Evolutionary conservation across 2,329 filamentous ascomycete genomes (phyloP), one percentile per base, ranked within the genome.

Genomic region (Eurotiales sp.): DNA sequence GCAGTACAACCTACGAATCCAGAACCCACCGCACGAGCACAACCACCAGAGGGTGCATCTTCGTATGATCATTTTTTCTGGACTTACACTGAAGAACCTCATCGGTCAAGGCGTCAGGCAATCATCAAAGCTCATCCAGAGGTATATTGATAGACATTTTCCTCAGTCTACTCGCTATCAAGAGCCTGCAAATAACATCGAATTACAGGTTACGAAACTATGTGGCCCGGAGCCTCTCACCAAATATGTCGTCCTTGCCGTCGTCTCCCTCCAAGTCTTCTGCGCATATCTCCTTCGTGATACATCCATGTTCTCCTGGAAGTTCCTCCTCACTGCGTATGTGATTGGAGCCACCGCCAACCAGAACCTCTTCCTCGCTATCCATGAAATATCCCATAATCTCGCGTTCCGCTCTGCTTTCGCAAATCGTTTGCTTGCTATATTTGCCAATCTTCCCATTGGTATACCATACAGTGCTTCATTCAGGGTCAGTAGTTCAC

Each of bases 51-150:
- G 40, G 49, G 57, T 27, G 64, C 66, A 19, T 64, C 66, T 32
- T 58, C 64, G 4, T 64, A 68, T 7, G 72, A 84, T 56, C 80
- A 85, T 69, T 97, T 97, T 79, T 96, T 95, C 76, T 97, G 95
- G 93, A 96, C 93, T 36, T 97, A 99, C 68, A 96, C 93, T 8
- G 93, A 99, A 71, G 93, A 99, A 73, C 93, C 93, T 56, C 93
- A 99, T 72, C 84, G 90, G 60, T 93, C 92, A 27, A 80, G 93
- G 61, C 83, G 93, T 52, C 83, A 92, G 61, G 90, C 90, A 56
- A 99, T 99, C 63, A 97, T 99, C 73, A 97, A 96, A 76, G 91
- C 92, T 50, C 92, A 99, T 68, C 93, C 93, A 42, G 92, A 99
- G 81, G 90, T 92, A 75, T 17, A 67, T 40, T 46, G 23, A 32